Evolutionary conservation across 495 filamentous ascomycete genomes (phyloP).

Genomic region (Aspergillus sclerotioniger): DNA sequence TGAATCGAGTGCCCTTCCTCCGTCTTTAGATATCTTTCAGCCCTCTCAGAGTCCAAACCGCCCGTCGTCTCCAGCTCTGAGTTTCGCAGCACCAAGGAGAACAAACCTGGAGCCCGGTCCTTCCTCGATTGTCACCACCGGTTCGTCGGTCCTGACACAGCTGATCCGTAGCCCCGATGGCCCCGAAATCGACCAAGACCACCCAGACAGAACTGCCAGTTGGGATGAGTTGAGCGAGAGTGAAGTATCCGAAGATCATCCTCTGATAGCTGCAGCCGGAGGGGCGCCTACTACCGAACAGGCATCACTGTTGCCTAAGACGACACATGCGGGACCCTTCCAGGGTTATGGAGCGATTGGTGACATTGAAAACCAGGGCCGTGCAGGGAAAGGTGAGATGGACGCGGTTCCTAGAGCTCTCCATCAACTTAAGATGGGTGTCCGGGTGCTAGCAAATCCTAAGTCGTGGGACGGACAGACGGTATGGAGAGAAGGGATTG

Average conservation of each 20-base stretch:
- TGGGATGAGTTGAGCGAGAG: conserved; percentile 7
- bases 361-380: conserved; percentile 42
- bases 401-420: conserved; percentile 21
- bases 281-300: conserved; percentile 33
- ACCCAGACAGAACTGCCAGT: conserved; percentile 22
- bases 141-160: conserved; percentile 60
- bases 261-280: conserved; percentile 1
- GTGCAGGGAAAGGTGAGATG: conserved; percentile 9
- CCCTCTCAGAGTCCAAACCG: conserved; percentile 5
- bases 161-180: conserved; percentile 58
- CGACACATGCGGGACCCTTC: conserved; percentile 21
- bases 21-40: conserved; percentile 38
- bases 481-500: conserved; percentile 61
- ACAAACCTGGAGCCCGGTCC: not conserved
- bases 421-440: conserved; percentile 25
- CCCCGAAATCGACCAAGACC: conserved; percentile 23
- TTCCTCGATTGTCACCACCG: conserved; percentile 16
- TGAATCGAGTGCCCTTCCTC: conserved; percentile 32
- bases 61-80: conserved; percentile 2
- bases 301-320: conserved; percentile 43
- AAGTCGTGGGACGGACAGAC: conserved; percentile 69
- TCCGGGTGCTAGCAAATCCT: conserved; percentile 47
- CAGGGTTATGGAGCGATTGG: conserved; percentile 31
- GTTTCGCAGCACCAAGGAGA: not conserved
- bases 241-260: conserved; percentile 6